Base-by-base conservation (phyloP, 139 green algal genomes). In the Bryopsis sp. region DNA sequence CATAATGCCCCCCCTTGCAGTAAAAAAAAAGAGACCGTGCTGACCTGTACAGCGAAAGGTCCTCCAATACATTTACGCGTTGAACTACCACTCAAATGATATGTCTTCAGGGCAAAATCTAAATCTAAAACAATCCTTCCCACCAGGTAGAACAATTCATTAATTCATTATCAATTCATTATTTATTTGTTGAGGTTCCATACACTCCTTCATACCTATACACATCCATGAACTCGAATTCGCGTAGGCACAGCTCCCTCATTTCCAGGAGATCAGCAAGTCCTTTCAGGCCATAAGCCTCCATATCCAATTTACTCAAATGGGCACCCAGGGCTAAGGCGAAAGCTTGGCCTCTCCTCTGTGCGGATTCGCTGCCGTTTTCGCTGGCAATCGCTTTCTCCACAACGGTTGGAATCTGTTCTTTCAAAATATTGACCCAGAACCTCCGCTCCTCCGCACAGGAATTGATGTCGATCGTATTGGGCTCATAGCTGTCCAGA, bases 221-320 rank as follows among this genome's bases (percentile, higher is more conserved):
- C 5, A 93, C 89, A 63, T 99, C 94, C 1, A 70, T 73, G 79
- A 99, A 99, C 2, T 85, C 82, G 78, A 96, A 97, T 76, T 97
- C 94, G 1, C 94, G 76, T 66, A 99, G 80, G 78, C 91, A 98
- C 76, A 98, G 90, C 74, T 99, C 94, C 0, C 94, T 73, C 85
- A 98, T 88, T 75, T 96, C 91, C 78, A 99, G 90, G 70, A 99
- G 74, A 48, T 95, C 90, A 0, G 84, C 81, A 47, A 99, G 83
- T 15, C 89, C 89, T 37, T 96, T 79, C 39, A 80, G 73, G 0
- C 94, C 94, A 68, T 97, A 99, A 19, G 82, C 79, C 65, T 96
- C 87, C 37, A 54, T 74, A 34, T 74, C 70, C 68, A 95, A 77
- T 46, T 82, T 86, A 0, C 72, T 61, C 28, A 98, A 70, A 75